A percentile compares a stretch with the other conserved stretches of the same genome.
These are phyloP conservation scores for Lactarius akahatsu DNA, from an alignment of 768 basidiomycete species.

Conservation along the genomic window DNA sequence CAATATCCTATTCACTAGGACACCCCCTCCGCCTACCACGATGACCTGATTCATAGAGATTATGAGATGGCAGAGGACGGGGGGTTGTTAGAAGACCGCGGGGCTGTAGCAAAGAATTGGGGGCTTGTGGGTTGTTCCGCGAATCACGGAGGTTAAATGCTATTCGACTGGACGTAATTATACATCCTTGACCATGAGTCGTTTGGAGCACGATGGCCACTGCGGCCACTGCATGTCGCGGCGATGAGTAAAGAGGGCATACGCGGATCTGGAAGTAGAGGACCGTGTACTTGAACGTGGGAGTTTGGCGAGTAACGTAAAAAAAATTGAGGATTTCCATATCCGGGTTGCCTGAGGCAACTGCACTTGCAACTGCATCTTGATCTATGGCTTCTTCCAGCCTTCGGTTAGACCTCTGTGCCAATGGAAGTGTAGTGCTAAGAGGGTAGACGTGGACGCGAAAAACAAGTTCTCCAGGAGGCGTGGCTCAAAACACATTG, in stretches of 20 bases:
- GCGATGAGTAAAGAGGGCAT: not conserved
- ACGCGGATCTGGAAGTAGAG: not conserved
- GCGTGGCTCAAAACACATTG: not conserved
- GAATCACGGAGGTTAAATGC: not conserved
- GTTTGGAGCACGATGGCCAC: not conserved
- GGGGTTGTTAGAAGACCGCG: not conserved
- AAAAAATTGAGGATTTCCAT: not conserved
- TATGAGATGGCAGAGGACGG: too few relatives aligned
- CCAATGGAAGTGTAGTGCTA: not conserved
- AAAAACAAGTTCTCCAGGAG: not conserved
- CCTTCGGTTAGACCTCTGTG: not conserved
- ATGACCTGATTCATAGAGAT: too few relatives aligned
- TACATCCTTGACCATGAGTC: not conserved
- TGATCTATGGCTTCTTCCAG: not conserved
- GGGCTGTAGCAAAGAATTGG: not conserved
- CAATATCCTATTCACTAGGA: too few relatives aligned
- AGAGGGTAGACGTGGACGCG: not conserved
- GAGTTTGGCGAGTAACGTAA: not conserved
- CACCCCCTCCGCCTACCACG: too few relatives aligned
- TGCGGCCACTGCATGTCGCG: not conserved
- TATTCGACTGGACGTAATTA: not conserved
- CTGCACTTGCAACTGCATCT: not conserved
- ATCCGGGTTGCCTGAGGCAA: not conserved
- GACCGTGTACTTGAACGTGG: not conserved
- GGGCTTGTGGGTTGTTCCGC: not conserved